Percentiles rank a stretch among this genome's conserved stretches.
Evolutionary conservation across 345 rosid species (phyloP).

Genomic region (Cardamine resedifolia): DNA sequence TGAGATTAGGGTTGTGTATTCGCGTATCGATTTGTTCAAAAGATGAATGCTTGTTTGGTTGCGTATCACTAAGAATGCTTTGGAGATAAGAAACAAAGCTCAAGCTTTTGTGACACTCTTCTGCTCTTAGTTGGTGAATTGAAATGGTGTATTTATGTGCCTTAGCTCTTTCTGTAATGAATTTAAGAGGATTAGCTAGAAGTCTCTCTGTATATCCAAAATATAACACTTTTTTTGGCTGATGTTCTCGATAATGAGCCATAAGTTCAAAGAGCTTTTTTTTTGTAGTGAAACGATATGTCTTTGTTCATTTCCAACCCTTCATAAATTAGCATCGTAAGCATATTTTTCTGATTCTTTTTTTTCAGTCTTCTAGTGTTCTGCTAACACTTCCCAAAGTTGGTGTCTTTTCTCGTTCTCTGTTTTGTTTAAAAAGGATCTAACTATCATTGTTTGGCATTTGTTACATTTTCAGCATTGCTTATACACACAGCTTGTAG

Average conservation of each 20-base stretch:
- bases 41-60: not conserved
- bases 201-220: not conserved
- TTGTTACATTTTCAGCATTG: no score
- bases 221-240: not conserved
- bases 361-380: no score
- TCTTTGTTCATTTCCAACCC: not conserved
- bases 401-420: no score
- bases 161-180: not conserved
- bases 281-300: not conserved
- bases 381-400: no score
- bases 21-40: not conserved
- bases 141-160: not conserved
- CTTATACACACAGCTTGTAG: no score
- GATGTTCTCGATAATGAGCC: not conserved
- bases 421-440: no score
- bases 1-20: constrained; percentile 29
- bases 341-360: not conserved
- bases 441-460: no score
- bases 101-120: not conserved
- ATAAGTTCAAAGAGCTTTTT: not conserved
- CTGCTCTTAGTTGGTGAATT: not conserved
- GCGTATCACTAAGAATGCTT: not conserved
- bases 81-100: not conserved
- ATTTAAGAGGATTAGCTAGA: not conserved
- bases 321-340: not conserved